Base-by-base conservation (phyloP, 2,329 filamentous ascomycete genomes). In the Grosmannia penicillata region DNA sequence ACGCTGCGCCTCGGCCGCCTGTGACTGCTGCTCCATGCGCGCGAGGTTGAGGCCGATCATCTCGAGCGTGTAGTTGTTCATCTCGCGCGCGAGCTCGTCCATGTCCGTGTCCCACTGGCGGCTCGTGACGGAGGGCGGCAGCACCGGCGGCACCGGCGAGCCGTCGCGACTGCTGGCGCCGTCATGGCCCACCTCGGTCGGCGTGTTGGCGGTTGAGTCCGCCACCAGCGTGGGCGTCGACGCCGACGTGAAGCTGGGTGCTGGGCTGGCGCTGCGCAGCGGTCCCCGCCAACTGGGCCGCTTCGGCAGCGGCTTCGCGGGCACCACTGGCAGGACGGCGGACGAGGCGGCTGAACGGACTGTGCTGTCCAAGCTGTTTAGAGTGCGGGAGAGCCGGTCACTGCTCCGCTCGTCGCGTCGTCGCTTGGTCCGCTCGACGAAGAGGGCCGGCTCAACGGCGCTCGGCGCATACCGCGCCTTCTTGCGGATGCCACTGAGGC, bases 41-140 rank as follows among this genome's bases (percentile, higher is more conserved):
- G 65, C 58, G 6, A 75, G 52, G 43, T 68, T 72, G 17, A 64
- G 61, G 2, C 64, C 66, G 25, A 78, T 74, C 43, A 77, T 65
- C 46, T 66, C 60, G 45, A 78, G 56, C 1, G 73, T 70, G 58
- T 70, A 78, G 24, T 61, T 57, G 48, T 74, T 65, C 70, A 75
- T 74, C 25, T 70, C 67, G 6, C 62, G 62, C 2, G 67, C 57
- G 26, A 74, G 60, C 44, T 62, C 59, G 29, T 66, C 62, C 57
- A 69, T 63, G 31, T 71, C 61, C 43, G 61, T 53, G 25, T 48
- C 53, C 41, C 60, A 56, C 18, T 40, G 40, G 25, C 44, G 44
- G 39, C 36, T 21, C 21, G 21, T 4, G 10, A 39, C 4, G 4
- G 38, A 32, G 19, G 33, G 22, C 15, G 38, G 38, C 26, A 31